Evolutionary conservation across 1,284 basidiomycete species (phyloP).

Genomic region (Ustilago loliicola): DNA sequence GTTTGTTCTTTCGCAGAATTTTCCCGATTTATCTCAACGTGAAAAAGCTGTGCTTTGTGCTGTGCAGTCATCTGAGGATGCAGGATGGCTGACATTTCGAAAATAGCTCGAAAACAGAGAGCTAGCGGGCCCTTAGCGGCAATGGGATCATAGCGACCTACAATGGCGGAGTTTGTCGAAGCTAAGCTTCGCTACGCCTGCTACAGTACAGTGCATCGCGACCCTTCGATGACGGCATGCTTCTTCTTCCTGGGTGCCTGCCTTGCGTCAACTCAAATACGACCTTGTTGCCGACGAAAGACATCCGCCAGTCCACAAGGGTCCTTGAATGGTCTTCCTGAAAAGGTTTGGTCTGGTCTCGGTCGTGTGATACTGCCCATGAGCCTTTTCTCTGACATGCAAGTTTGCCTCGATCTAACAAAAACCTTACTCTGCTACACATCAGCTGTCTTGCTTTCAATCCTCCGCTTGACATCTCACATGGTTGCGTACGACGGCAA

Average conservation of each 20-base stretch:
- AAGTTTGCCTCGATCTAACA: not conserved
- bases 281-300: not conserved
- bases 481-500: too few species aligned
- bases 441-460: not conserved
- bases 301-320: not conserved
- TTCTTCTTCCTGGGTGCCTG: not conserved
- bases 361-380: constrained; percentile 9
- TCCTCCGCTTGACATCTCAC: too few species aligned
- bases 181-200: not conserved
- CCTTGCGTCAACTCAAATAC: not conserved
- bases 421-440: not conserved
- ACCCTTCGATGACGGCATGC: constrained; percentile 30
- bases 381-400: not conserved
- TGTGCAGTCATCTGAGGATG: not conserved
- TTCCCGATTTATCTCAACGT: not conserved
- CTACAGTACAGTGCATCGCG: not conserved
- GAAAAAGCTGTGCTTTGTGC: constrained; percentile 5
- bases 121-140: not conserved
- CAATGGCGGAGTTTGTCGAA: not conserved
- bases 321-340: not conserved
- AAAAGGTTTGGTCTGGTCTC: not conserved
- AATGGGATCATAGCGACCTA: not conserved
- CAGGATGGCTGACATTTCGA: not conserved
- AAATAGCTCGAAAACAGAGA: not conserved
- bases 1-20: not conserved